Percentiles rank a stretch among this genome's conserved stretches.
Conservation (phyloP, 257 asterid species). For the Anisodus acutangulus region DNA sequence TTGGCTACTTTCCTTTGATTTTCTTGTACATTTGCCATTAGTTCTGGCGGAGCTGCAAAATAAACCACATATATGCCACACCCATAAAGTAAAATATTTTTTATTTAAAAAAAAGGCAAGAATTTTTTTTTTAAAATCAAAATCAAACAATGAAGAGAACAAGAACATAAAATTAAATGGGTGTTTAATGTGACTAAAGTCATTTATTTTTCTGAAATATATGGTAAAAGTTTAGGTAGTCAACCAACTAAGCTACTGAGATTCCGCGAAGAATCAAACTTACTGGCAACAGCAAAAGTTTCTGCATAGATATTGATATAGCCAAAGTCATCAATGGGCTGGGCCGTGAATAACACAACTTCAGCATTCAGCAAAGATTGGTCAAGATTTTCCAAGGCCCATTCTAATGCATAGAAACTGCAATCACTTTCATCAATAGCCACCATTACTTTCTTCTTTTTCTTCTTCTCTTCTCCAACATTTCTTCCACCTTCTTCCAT, state of each 20-base stretch:
- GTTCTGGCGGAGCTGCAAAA: conserved; percentile 45
- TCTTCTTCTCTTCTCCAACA: conserved; percentile 33
- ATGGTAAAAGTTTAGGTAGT: too few species aligned
- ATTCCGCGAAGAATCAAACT: conserved; percentile 22
- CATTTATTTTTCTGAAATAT: too few species aligned
- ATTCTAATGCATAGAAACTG: conserved; percentile 62
- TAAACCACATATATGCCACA: neutral
- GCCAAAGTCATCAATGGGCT: conserved; percentile 45
- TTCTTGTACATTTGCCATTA: conserved; percentile 46
- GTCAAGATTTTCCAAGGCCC: conserved; percentile 52
- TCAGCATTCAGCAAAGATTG: conserved; percentile 42
- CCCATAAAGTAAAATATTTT: too few species aligned
- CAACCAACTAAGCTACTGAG: too few species aligned
- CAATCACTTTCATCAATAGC: conserved; percentile 68
- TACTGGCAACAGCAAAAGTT: conserved; percentile 60
- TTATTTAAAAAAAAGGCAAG: too few species aligned
- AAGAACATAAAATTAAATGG: neutral
- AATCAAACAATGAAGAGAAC: neutral
- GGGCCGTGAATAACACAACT: conserved; percentile 56
- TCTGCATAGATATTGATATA: conserved; percentile 49
- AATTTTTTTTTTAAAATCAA: neutral
- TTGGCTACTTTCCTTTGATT: conserved; percentile 43
- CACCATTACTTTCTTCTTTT: conserved; percentile 71
- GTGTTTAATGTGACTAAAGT: too few species aligned
- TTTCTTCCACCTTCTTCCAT: conserved; percentile 10